phyloP scores from a whole-genome alignment of 169 alveolate species.

The Amoebophrya sp. region DNA sequence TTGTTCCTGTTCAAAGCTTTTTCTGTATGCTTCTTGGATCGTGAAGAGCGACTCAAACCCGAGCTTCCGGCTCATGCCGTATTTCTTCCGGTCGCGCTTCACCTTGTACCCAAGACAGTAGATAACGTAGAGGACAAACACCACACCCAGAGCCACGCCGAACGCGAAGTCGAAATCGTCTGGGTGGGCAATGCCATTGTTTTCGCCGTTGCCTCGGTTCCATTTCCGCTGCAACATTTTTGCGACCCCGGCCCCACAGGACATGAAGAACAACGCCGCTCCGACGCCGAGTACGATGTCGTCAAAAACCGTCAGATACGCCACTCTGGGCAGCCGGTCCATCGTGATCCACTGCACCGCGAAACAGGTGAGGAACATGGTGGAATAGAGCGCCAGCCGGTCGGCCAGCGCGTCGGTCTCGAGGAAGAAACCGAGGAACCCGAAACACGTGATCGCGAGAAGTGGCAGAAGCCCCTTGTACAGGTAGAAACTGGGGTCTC shows the following conservation, averaged over 20 bases:
- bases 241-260: background rate
- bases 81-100: background rate
- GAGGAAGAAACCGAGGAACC: background rate
- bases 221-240: background rate
- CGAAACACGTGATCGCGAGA: background rate
- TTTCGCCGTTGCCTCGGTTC: background rate
- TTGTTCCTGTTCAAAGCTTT: background rate
- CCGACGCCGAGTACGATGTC: background rate
- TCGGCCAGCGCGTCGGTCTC: background rate
- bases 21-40: background rate
- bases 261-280: background rate
- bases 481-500: constrained; percentile 6
- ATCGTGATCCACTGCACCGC: constrained; percentile 14
- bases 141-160: background rate
- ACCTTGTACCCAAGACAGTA: background rate
- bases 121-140: background rate
- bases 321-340: background rate
- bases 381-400: background rate
- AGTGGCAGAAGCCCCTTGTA: background rate
- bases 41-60: background rate
- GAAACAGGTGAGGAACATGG: constrained; percentile 13
- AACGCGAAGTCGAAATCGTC: background rate
- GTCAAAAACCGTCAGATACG: background rate
- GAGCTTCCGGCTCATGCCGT: background rate
- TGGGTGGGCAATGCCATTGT: background rate